A percentile compares a stretch with the other conserved stretches of the same genome.
These are phyloP conservation scores for Epithele typhae DNA, from an alignment of 768 basidiomycete genomes.

Conservation along the genomic window DNA sequence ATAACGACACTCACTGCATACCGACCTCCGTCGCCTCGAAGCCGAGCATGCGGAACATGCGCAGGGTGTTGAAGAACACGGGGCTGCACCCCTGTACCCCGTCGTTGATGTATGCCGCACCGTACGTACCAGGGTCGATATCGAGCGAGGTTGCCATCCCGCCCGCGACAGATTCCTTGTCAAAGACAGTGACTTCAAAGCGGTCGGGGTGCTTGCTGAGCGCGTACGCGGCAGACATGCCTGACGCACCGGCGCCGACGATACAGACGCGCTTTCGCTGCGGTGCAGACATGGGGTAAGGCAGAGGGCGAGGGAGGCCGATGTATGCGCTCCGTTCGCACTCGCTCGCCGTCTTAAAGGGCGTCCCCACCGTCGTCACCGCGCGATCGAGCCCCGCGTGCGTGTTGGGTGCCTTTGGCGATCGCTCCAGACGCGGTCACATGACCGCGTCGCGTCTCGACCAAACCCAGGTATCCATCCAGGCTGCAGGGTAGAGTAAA, in stretches of 20 bases:
- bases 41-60: conserved; percentile 31
- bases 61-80: conserved; percentile 31
- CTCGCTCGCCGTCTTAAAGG: background rate
- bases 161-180: conserved; percentile 24
- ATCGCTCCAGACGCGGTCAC: conserved; percentile 12
- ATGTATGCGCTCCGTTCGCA: too few species aligned
- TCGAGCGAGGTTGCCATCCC: conserved; percentile 33
- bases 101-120: conserved; percentile 34
- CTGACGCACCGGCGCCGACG: conserved; percentile 26
- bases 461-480: background rate
- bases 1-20: conserved; percentile 25
- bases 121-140: conserved; percentile 27
- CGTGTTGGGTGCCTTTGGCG: too few species aligned
- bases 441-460: conserved; percentile 2
- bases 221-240: conserved; percentile 32
- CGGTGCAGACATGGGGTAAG: conserved; percentile 8
- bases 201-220: conserved; percentile 28
- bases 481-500: too few species aligned
- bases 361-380: too few species aligned
- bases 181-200: conserved; percentile 29
- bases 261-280: conserved; percentile 23
- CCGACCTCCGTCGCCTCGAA: conserved; percentile 29
- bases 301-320: background rate
- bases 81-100: conserved; percentile 34
- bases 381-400: too few species aligned